Percentiles rank a stretch among this genome's conserved stretches.
phyloP scores from a whole-genome alignment of 371 early-diverging fungal species.

The Mycotypha africana region DNA sequence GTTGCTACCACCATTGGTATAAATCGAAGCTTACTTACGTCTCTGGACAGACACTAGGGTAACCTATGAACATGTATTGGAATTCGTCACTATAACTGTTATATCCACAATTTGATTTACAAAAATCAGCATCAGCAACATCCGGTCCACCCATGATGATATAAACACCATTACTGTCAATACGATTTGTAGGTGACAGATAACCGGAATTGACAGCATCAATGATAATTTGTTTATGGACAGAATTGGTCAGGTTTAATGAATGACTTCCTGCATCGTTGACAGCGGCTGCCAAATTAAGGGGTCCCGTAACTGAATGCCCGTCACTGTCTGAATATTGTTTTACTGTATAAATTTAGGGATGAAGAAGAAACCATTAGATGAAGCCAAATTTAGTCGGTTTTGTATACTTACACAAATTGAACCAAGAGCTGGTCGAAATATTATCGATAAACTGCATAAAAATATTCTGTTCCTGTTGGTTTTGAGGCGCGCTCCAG shows the following conservation, averaged over 20 bases:
- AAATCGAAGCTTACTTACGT: slow-evolving; percentile 1
- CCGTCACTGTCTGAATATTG: slow-evolving; percentile 36
- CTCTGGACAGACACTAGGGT: slow-evolving; percentile 33
- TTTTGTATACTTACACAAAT: slow-evolving; percentile 37
- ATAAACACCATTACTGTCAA: slow-evolving; percentile 46
- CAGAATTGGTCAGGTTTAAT: slow-evolving; percentile 26
- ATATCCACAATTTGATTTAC: slow-evolving; percentile 42
- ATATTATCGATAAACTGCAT: slow-evolving; percentile 42
- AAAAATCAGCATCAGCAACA: slow-evolving; percentile 38
- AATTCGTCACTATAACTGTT: slow-evolving; percentile 39
- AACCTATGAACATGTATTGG: slow-evolving; percentile 44
- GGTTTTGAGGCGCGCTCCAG: slow-evolving; percentile 30
- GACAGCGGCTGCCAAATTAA: slow-evolving; percentile 43
- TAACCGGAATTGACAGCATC: slow-evolving; percentile 43
- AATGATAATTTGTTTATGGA: slow-evolving; percentile 33
- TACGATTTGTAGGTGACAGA: slow-evolving; percentile 31
- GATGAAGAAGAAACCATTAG: too few relatives aligned
- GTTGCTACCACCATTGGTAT: not conserved
- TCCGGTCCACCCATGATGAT: slow-evolving; percentile 36
- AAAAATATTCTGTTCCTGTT: slow-evolving; percentile 33
- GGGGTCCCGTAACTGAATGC: slow-evolving; percentile 34
- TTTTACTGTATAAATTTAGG: slow-evolving; percentile 24
- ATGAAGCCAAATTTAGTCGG: slow-evolving; percentile 1
- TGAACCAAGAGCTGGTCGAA: slow-evolving; percentile 41
- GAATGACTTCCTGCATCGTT: slow-evolving; percentile 39